Evolutionary conservation across 2,329 filamentous ascomycete species (phyloP).

Genomic region (Alternaria ethzedia): DNA sequence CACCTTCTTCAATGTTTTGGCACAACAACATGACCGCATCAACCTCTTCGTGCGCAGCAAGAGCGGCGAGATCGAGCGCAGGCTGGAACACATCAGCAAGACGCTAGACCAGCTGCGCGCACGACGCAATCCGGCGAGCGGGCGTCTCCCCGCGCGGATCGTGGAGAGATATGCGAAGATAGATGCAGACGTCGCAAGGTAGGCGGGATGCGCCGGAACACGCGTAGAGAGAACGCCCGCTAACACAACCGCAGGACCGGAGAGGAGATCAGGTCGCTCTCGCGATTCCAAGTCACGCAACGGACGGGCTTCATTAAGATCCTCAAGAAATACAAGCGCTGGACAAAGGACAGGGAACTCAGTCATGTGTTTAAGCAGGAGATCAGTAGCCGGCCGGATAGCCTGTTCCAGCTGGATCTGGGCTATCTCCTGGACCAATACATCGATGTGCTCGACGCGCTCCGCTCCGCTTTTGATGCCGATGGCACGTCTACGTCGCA

Average conservation of each 20-base stretch:
- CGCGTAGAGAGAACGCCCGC: constrained; percentile 1
- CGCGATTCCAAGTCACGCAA: constrained; percentile 76
- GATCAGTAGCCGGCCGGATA: constrained; percentile 70
- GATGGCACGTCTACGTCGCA: constrained; percentile 23
- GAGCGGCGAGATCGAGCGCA: constrained; percentile 74
- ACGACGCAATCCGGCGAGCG: constrained; percentile 20
- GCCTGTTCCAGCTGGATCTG: constrained; percentile 74
- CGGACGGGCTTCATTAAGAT: constrained; percentile 81
- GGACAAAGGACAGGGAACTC: constrained; percentile 75
- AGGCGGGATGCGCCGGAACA: constrained; percentile 10
- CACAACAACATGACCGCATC: constrained; percentile 76
- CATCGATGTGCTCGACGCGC: constrained; percentile 53
- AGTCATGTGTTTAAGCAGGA: constrained; percentile 70
- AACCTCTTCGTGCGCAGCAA: constrained; percentile 82
- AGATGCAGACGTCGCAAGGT: constrained; percentile 58
- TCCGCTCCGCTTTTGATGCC: constrained; percentile 53
- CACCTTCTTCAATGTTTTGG: constrained; percentile 73
- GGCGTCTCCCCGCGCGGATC: constrained; percentile 51
- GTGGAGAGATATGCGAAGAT: constrained; percentile 59
- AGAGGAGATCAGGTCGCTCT: constrained; percentile 73
- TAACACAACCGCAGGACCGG: constrained; percentile 59
- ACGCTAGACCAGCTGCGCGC: constrained; percentile 44
- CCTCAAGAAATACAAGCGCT: constrained; percentile 87
- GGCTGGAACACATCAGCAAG: constrained; percentile 59
- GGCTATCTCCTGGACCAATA: constrained; percentile 58